A percentile compares a stretch with the other conserved stretches of the same genome.
phyloP scores from a whole-genome alignment of 1,284 basidiomycete species.

The Ustilago curta region DNA sequence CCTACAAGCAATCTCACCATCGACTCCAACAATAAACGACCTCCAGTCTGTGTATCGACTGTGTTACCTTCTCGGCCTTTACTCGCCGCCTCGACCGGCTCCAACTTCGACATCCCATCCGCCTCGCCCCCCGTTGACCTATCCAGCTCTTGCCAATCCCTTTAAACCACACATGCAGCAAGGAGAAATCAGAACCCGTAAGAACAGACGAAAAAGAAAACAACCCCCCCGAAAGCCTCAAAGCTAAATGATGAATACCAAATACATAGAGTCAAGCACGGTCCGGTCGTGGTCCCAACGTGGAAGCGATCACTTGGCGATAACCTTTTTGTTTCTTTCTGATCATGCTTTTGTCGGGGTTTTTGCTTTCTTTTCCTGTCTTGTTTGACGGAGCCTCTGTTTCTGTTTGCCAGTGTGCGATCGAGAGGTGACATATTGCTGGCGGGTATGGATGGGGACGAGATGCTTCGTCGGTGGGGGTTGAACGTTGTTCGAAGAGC shows the following conservation, averaged over 20 bases:
- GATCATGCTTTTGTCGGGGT: constrained; percentile 2
- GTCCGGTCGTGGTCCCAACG: constrained; percentile 52
- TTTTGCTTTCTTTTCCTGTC: background rate
- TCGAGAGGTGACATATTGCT: too few species aligned
- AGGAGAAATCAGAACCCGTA: background rate
- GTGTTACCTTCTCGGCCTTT: too few species aligned
- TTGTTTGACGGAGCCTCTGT: background rate
- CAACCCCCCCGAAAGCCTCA: too few species aligned
- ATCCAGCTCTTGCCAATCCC: background rate
- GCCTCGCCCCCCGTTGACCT: background rate
- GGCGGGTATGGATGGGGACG: background rate
- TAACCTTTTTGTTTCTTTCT: constrained; percentile 46
- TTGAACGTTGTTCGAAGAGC: background rate
- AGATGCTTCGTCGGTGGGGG: too few species aligned
- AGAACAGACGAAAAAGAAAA: background rate
- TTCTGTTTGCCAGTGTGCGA: background rate
- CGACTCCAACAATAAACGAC: too few species aligned
- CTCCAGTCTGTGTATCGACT: too few species aligned
- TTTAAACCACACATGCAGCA: background rate
- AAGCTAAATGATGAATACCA: constrained; percentile 44
- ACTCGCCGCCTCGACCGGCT: too few species aligned
- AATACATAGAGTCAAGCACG: constrained; percentile 60
- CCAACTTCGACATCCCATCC: too few species aligned
- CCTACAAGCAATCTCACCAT: too few species aligned
- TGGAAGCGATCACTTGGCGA: constrained; percentile 54